Base-by-base conservation (phyloP, 1,284 basidiomycete genomes). In the Puccinia sorghi region DNA sequence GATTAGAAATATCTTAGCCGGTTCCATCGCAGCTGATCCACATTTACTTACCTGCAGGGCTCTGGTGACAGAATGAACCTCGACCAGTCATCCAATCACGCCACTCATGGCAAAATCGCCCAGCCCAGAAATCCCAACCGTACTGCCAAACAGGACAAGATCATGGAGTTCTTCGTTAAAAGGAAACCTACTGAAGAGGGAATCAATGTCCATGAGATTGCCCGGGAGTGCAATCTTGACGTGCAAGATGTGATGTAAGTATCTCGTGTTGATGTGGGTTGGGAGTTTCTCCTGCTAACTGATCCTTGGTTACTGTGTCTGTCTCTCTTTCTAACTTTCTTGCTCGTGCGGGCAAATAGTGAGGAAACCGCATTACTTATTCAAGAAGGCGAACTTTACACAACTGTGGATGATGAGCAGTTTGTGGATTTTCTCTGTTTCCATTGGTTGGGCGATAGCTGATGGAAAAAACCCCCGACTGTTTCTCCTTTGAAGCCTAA, bases 351-450 rank as follows among this genome's bases (percentile, higher is more conserved):
- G 43, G 25, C 22, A 22, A 25, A 43, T 37, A 88, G 91, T 81
- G 85, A 88, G 63, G 90, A 90, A 32, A 85, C 93, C 78, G 90
- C 92, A 80, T 84, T 85, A 72, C 86, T 94, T 72, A 88, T 91
- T 85, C 88, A 89, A 50, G 88, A 90, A 1, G 92, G 91, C 0
- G 84, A 88, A 80, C 86, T 93, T 74, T 92, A 88, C 82, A 89
- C 88, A 64, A 90, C 90, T 3, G 52, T 71, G 46, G 76, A 71
- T 41, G 76, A 71, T 22, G 43, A 79, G 17, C 57, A 79, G 72
- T 71, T 43, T 22, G 69, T 71, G n/a, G 12, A 46, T 46, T 67
- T 67, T 67, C n/a, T 48, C 13, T 9, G 3, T 32, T 11, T 66
- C 15, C 12, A 46, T 43, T 17, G 22, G 20, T 25, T 4, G 13